Percentiles rank a stretch among this genome's conserved stretches.
Evolutionary conservation across 805 yeast genomes (phyloP).

Genomic region (Metschnikowia borealis): DNA sequence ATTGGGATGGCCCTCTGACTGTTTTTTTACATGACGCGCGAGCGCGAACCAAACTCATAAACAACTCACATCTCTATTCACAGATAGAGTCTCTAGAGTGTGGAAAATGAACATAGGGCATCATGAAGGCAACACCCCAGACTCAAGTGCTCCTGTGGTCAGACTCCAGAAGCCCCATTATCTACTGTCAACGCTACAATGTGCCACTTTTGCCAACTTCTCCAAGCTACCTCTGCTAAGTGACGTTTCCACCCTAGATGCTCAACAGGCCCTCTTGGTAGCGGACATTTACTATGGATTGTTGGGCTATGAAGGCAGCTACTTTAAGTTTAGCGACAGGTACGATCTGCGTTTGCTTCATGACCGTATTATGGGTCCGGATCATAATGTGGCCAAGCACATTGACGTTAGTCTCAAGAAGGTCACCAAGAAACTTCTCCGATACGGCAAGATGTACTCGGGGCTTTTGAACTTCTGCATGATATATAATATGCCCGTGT

Average conservation of each 20-base stretch:
- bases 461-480: constrained; percentile 60
- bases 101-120: constrained; percentile 1
- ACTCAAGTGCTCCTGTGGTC: constrained; percentile 1
- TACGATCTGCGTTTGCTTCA: constrained; percentile 45
- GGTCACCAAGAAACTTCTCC: constrained; percentile 56
- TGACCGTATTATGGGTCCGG: constrained; percentile 62
- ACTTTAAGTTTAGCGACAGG: constrained; percentile 62
- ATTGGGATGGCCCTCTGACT: neutral
- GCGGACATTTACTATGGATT: constrained; percentile 68
- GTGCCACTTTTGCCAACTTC: neutral
- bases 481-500: constrained; percentile 46
- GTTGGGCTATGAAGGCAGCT: constrained; percentile 72
- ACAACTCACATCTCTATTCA: constrained; percentile 3
- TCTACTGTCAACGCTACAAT: constrained; percentile 4
- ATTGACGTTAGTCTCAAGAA: constrained; percentile 73
- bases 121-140: constrained; percentile 1
- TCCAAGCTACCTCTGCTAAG: constrained; percentile 7
- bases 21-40: constrained; percentile 6
- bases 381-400: constrained; percentile 64
- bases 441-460: constrained; percentile 59
- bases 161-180: constrained; percentile 6
- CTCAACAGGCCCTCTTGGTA: constrained; percentile 71
- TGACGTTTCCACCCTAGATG: constrained; percentile 42
- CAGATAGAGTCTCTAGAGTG: constrained; percentile 2
- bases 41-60: constrained; percentile 1